Evolutionary conservation across 306 rosid species (phyloP).

Genomic region (Corylus avellana): DNA sequence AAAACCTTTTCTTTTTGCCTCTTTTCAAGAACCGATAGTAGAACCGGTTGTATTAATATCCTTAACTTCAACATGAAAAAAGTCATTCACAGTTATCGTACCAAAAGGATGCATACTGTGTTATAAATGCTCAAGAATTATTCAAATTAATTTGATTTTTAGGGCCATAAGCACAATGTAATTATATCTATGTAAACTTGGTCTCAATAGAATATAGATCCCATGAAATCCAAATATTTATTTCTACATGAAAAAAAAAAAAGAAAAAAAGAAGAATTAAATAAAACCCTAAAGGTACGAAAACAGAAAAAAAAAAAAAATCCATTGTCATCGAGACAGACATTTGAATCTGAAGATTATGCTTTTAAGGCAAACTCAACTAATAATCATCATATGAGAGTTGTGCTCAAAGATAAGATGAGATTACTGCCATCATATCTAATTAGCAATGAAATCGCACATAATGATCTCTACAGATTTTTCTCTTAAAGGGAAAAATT

Average conservation of each 20-base stretch:
- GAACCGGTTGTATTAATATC: neutral
- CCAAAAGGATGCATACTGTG: neutral
- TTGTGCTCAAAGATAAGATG: neutral
- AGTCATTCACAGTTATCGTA: neutral
- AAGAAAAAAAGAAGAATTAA: neutral
- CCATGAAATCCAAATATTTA: neutral
- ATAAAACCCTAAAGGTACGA: neutral
- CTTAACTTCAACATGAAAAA: neutral
- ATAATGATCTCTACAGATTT: slow-evolving; percentile 11
- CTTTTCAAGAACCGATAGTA: neutral
- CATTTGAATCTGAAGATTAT: neutral
- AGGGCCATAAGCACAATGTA: neutral
- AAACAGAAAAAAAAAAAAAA: neutral
- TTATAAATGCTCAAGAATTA: neutral
- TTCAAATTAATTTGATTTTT: neutral
- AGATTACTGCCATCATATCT: neutral
- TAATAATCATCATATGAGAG: neutral
- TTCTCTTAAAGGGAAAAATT: slow-evolving; percentile 14
- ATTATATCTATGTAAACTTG: neutral
- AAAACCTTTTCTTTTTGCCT: neutral
- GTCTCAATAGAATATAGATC: neutral
- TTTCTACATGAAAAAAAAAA: neutral
- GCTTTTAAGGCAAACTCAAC: neutral
- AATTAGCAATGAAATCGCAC: neutral
- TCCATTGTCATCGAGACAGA: neutral